Percentiles rank a stretch among this genome's conserved stretches.
phyloP scores from a whole-genome alignment of 495 filamentous ascomycete species.

The Hapsidospora chrysogenum region DNA sequence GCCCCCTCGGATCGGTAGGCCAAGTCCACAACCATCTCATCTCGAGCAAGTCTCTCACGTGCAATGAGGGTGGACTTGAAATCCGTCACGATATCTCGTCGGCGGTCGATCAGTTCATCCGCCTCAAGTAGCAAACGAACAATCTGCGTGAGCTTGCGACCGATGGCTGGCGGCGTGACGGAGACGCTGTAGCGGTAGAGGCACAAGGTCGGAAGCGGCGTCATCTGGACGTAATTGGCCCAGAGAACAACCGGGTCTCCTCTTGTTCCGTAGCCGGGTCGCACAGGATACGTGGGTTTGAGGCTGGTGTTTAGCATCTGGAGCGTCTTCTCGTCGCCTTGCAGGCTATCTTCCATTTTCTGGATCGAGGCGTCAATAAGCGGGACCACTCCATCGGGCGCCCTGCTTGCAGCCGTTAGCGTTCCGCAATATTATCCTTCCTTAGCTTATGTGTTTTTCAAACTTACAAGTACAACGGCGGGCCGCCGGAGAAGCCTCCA shows the following conservation, averaged over 20 bases:
- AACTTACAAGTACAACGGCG: too few relatives aligned
- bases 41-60: constrained; percentile 18
- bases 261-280: constrained; percentile 33
- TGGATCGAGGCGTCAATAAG: too few relatives aligned
- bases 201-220: constrained; percentile 12
- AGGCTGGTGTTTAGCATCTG: too few relatives aligned
- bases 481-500: too few relatives aligned
- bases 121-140: constrained; percentile 30
- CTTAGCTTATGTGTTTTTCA: too few relatives aligned
- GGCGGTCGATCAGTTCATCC: constrained; percentile 14
- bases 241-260: constrained; percentile 26
- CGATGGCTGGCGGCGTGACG: constrained; percentile 14
- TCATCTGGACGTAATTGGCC: constrained; percentile 35
- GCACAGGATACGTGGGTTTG: constrained; percentile 10
- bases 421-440: too few relatives aligned
- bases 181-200: constrained; percentile 28
- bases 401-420: too few relatives aligned
- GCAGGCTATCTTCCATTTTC: too few relatives aligned
- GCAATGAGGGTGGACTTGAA: constrained; percentile 30
- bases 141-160: constrained; percentile 30
- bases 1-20: constrained; percentile 11
- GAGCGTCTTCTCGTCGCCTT: too few relatives aligned
- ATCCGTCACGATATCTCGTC: constrained; percentile 28
- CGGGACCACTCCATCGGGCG: too few relatives aligned
- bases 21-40: constrained; percentile 14